Percentiles rank a stretch among this genome's conserved stretches.
phyloP scores from a whole-genome alignment of 148 eudicot species.

The Silene uniflora region DNA sequence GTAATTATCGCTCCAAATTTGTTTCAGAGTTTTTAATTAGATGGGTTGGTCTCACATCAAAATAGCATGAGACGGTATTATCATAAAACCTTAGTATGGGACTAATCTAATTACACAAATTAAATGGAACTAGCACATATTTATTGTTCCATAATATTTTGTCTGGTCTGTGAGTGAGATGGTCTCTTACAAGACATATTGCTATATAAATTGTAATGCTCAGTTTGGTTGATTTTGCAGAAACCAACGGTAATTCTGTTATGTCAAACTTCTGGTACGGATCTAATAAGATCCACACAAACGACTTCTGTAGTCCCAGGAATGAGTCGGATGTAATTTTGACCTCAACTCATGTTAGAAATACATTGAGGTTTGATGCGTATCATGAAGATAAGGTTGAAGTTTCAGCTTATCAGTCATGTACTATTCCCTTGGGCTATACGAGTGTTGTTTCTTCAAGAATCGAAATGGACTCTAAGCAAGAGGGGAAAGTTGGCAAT shows the following conservation, averaged over 20 bases:
- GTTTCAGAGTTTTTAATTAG: too few species aligned
- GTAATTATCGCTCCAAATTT: too few species aligned
- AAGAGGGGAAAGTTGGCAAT: conserved; percentile 26
- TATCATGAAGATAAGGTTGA: conserved; percentile 30
- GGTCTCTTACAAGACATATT: too few species aligned
- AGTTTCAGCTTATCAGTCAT: conserved; percentile 26
- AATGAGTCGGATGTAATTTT: conserved; percentile 32
- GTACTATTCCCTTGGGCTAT: conserved; percentile 25
- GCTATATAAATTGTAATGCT: neutral
- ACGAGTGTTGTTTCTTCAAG: conserved; percentile 29
- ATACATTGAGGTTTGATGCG: conserved; percentile 31
- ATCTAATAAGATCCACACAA: conserved; percentile 25
- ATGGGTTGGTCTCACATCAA: too few species aligned
- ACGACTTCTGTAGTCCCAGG: conserved; percentile 33
- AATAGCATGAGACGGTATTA: too few species aligned
- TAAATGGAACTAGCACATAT: neutral
- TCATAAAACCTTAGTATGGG: too few species aligned
- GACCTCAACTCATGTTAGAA: conserved; percentile 31
- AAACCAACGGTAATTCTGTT: conserved; percentile 25
- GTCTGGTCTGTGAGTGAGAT: too few species aligned
- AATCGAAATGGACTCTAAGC: conserved; percentile 27
- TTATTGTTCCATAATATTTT: too few species aligned
- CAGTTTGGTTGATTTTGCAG: conserved; percentile 24
- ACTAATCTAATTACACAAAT: too few species aligned
- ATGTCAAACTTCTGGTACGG: conserved; percentile 51